These are phyloP conservation scores for Ogataea ganodermae DNA, from an alignment of 805 yeast genomes.

Conservation along the genomic window DNA sequence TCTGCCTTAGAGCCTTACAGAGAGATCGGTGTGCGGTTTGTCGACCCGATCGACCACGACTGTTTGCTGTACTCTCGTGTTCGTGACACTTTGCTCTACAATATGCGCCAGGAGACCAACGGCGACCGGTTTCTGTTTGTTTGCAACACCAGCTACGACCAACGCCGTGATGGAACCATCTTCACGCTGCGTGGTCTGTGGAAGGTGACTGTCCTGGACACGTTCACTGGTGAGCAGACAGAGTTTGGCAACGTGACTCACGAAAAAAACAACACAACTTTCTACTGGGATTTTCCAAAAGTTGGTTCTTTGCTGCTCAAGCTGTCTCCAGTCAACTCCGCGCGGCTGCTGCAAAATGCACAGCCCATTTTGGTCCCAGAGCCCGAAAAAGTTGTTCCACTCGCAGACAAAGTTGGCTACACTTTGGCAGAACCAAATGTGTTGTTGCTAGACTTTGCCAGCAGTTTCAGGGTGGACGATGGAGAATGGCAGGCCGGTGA, in stretches of 20 bases:
- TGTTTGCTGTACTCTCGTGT: constrained; percentile 12
- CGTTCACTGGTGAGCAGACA: constrained; percentile 6
- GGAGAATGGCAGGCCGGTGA: constrained; percentile 11
- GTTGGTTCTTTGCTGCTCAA: constrained; percentile 11
- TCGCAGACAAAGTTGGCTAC: constrained; percentile 5
- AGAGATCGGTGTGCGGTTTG: constrained; percentile 11
- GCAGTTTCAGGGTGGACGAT: constrained; percentile 8
- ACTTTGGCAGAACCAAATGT: constrained; percentile 12
- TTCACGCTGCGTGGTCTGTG: constrained; percentile 12
- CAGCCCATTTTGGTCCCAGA: background rate
- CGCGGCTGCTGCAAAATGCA: background rate
- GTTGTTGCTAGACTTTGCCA: constrained; percentile 12
- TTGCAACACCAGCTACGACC: constrained; percentile 12
- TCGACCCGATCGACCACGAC: constrained; percentile 11
- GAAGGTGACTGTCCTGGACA: constrained; percentile 10
- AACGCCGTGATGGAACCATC: constrained; percentile 7
- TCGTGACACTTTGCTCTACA: constrained; percentile 9
- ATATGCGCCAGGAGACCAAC: constrained; percentile 10
- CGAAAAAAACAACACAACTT: constrained; percentile 2
- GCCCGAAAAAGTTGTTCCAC: background rate
- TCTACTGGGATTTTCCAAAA: constrained; percentile 11
- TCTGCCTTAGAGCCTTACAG: constrained; percentile 8
- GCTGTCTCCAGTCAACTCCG: constrained; percentile 5
- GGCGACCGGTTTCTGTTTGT: constrained; percentile 10
- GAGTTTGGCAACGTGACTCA: constrained; percentile 5